Evolutionary conservation across 1,139 yeast species (phyloP), one percentile per base, ranked within the genome.

Genomic region (Kurtzmaniella quercitrusa): DNA sequence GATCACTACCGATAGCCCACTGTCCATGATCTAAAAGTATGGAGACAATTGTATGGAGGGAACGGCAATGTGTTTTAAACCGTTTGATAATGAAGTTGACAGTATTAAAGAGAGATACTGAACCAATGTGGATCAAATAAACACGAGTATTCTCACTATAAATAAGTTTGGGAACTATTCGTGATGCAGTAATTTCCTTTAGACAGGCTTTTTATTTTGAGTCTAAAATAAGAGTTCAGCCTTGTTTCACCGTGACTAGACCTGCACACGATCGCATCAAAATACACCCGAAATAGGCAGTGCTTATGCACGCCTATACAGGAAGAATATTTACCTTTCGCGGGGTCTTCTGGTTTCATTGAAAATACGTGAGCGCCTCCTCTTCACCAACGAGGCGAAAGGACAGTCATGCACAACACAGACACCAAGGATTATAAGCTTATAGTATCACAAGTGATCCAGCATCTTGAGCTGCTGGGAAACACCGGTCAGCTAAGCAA

Each of bases 1-100:
- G 23, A 77, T 47, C 9, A 65, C 50, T 12, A 77, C 72, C 16
- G 45, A 36, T 16, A 39, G 35, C 2, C 39, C 22, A 11, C 39
- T 9, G 28, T 39, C 38, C 33, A 39, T 26, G 6, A 16, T 17
- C 23, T 5, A 18, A 18, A n/a, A n/a, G n/a, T 6, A 6, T 11
- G 11, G 26, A 21, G 26, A 7, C 17, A 19, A 44, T 40, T 32
- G 33, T 38, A 17, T 18, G 30, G 12, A 3, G 38, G 15, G 7
- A 34, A 37, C 8, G 33, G 36, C 32, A 34, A 16, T 22, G 41
- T 33, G 26, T 21, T 21, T 21, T 7, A 21, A 21, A 21, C n/a
- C n/a, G n/a, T n/a, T n/a, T n/a, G n/a, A n/a, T n/a, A n/a, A n/a
- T n/a, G n/a, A n/a, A n/a, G n/a, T n/a, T n/a, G n/a, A n/a, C n/a